These are phyloP conservation scores for Pyrenophora graminea DNA, from an alignment of 2,329 filamentous ascomycete genomes.

Conservation along the genomic window DNA sequence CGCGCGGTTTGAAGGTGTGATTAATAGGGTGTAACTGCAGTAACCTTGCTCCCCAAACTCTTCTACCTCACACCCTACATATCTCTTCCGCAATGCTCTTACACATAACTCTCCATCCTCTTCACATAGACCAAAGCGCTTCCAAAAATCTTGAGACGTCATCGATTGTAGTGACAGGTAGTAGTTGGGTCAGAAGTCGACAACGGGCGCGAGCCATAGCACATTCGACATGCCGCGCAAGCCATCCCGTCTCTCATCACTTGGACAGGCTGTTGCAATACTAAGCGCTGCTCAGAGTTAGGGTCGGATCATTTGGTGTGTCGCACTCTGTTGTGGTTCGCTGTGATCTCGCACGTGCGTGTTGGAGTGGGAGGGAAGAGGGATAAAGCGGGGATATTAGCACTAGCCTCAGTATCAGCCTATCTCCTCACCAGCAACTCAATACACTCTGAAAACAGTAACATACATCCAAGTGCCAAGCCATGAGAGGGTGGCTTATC, in stretches of 20 bases:
- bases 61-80: slow-evolving; percentile 5
- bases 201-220: not conserved
- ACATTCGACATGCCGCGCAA: not conserved
- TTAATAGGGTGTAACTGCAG: slow-evolving; percentile 18
- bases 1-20: not conserved
- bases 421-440: too few relatives aligned
- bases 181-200: not conserved
- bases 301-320: slow-evolving; percentile 15
- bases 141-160: slow-evolving; percentile 4
- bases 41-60: slow-evolving; percentile 16
- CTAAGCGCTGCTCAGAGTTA: not conserved
- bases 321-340: slow-evolving; percentile 21
- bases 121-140: not conserved
- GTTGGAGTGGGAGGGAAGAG: slow-evolving; percentile 11
- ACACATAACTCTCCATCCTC: not conserved
- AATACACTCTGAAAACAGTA: too few relatives aligned
- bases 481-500: too few relatives aligned
- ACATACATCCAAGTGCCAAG: too few relatives aligned
- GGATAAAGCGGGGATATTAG: slow-evolving; percentile 4
- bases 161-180: not conserved
- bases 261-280: not conserved
- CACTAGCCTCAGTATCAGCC: too few relatives aligned
- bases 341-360: slow-evolving; percentile 16
- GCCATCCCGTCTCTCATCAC: slow-evolving; percentile 13
- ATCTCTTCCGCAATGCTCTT: slow-evolving; percentile 3